Base-by-base conservation (phyloP, 73 alveolate species). In the Breviolum minutum region DNA sequence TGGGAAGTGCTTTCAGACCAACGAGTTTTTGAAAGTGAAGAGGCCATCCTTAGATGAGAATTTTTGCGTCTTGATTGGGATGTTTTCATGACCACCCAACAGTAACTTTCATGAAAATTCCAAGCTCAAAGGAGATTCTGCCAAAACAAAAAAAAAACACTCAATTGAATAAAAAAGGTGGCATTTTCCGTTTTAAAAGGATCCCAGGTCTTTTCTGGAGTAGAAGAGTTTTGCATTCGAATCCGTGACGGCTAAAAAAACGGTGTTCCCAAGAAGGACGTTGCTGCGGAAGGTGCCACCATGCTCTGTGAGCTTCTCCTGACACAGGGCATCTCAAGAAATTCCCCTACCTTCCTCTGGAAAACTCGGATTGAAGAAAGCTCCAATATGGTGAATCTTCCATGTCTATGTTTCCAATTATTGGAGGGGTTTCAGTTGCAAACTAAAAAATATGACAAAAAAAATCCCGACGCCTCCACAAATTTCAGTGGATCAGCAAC, bases 191-290 rank as follows among this genome's bases (percentile, higher is more conserved):
- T 6, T 12, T 71, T 48, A 60, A 0, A 20, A 30, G 32, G 6
- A 8, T 8, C 87, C 96, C 87, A 89, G 8, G 73, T 89, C 87
- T 62, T 70, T 89, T 29, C 40, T 79, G 62, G 96, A 89, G 40
- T 20, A 48, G 61, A 89, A 8, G 40, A 89, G 96, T 62, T 89
- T 89, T 3, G 96, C 87, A 70, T 89, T 89, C 64, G 80, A 85
- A n/a, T 89, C 96, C 2, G 96, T 89, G 62, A 89, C 96, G n/a
- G 76, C 96, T 79, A 89, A 70, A 63, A 89, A 40, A 68, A 89
- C 96, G 30, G 63, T 24, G 0, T 69, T 60, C 0, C 76, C 24
- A 6, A 89, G 27, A 61, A 89, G 66, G 63, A 89, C 70, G 30
- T 70, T 14, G 7, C 87, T 32, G 63, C 96, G 19, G 96, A 85